Base-by-base conservation (phyloP, 257 asterid species). In the Solanum appendiculatum region DNA sequence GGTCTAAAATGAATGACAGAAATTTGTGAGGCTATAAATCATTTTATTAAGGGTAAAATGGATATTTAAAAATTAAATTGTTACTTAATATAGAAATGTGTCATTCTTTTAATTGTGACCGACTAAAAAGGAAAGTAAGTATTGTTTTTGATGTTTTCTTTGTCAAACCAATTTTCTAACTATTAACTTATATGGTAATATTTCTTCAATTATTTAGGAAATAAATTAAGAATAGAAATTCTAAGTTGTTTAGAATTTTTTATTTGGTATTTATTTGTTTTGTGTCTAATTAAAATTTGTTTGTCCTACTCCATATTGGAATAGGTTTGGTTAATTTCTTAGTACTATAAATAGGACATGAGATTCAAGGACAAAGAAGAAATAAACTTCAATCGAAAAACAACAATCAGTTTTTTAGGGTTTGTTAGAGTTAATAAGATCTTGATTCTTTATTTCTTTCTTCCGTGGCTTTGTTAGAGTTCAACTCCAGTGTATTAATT, bases 401-500 rank as follows among this genome's bases (percentile, higher is more conserved):
- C n/a, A n/a, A n/a, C n/a, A n/a, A 34, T 36, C 34, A 36, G 18
- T 80, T 14, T 78, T 44, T 2, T 44, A 78, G 84, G 40, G 84
- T 44, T 78, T 27, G 40, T 18, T 78, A 44, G 33, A n/a, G 56
- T 78, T 46, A 46, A 48, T 29, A 66, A 51, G n/a, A n/a, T 73
- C 82, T 37, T 51, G 82, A 73, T 73, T 73, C 27, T 37, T 12
- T 2, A 10, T 72, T 78, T 78, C 40, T 78, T 7, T 27, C 84
- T 44, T 78, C 84, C 16, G 64, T 46, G 84, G 84, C 84, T 29
- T 89, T 88, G 64, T 86, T 84, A 72, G 90, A 92, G 92, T 88
- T 77, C 86, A 63, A 88, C 88, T 89, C 86, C 90, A 87, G 91
- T 89, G 88, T 86, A 83, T 90, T 94, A 84, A 77, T 86, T 89